Evolutionary conservation across 345 rosid species (phyloP).

Genomic region (Sonneratia alba): DNA sequence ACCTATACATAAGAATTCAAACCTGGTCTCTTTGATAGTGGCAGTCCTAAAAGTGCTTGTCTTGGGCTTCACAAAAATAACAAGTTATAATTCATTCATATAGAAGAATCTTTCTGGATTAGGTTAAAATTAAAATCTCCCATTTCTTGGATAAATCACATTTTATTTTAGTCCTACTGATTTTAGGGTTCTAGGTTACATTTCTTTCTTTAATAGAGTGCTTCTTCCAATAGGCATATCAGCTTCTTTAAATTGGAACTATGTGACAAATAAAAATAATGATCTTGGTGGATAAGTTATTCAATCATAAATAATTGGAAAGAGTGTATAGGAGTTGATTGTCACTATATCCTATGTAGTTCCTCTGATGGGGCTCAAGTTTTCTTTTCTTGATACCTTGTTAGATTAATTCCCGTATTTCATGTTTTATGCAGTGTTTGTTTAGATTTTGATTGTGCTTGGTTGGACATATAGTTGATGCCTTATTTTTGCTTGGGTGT

Average conservation of each 20-base stretch:
- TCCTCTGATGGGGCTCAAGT: neutral
- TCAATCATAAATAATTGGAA: neutral
- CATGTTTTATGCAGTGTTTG: neutral
- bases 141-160: no score
- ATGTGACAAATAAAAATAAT: neutral
- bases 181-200: neutral
- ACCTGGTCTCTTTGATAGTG: no score
- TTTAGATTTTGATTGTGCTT: neutral
- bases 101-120: neutral
- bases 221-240: neutral
- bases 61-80: neutral
- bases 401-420: neutral
- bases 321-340: no score
- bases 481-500: slow-evolving; percentile 10
- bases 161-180: neutral
- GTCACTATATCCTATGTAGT: no score
- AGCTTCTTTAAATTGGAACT: neutral
- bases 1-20: neutral
- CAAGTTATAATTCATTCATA: neutral
- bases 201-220: neutral
- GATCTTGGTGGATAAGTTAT: neutral
- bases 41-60: no score
- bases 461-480: neutral
- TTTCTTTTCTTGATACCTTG: neutral
- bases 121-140: no score